Percentiles rank a stretch among this genome's conserved stretches.
Evolutionary conservation across 176 grass and related monocot genomes (phyloP).

Genomic region (Canna indica): DNA sequence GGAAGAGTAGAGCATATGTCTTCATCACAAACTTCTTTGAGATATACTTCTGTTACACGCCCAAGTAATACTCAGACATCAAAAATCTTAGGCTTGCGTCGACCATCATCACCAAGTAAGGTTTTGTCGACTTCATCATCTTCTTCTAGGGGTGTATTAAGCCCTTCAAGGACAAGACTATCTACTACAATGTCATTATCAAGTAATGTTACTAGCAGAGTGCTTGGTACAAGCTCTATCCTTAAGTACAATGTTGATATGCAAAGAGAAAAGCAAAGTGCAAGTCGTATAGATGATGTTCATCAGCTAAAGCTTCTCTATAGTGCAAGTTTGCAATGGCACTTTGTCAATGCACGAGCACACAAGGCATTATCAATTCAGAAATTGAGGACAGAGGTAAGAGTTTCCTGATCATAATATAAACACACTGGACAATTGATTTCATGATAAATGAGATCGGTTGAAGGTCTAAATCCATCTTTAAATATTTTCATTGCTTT

Average conservation of each 20-base stretch:
- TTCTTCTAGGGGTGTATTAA: not conserved
- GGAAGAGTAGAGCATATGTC: slow-evolving; percentile 32
- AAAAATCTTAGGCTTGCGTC: not conserved
- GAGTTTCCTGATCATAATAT: too few species aligned
- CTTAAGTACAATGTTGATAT: slow-evolving; percentile 61
- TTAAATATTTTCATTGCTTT: not conserved
- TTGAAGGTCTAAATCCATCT: too few species aligned
- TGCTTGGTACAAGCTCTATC: slow-evolving; percentile 41
- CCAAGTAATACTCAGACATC: slow-evolving; percentile 7
- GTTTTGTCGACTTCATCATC: not conserved
- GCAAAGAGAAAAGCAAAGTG: slow-evolving; percentile 64
- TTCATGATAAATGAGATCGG: too few species aligned
- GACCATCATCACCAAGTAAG: slow-evolving; percentile 7
- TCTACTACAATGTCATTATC: slow-evolving; percentile 64
- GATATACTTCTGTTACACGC: not conserved
- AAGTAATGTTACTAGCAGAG: slow-evolving; percentile 32
- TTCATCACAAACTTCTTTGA: slow-evolving; percentile 30
- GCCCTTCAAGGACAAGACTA: slow-evolving; percentile 34
- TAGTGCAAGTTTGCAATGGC: slow-evolving; percentile 79
- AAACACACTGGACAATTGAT: too few species aligned
- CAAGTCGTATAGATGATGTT: slow-evolving; percentile 64
- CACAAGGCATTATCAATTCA: slow-evolving; percentile 66
- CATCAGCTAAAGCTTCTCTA: slow-evolving; percentile 75
- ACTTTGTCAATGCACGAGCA: slow-evolving; percentile 71
- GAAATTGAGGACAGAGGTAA: slow-evolving; percentile 85